Conservation (phyloP, 495 filamentous ascomycete genomes). For the Xylaria acuta region DNA sequence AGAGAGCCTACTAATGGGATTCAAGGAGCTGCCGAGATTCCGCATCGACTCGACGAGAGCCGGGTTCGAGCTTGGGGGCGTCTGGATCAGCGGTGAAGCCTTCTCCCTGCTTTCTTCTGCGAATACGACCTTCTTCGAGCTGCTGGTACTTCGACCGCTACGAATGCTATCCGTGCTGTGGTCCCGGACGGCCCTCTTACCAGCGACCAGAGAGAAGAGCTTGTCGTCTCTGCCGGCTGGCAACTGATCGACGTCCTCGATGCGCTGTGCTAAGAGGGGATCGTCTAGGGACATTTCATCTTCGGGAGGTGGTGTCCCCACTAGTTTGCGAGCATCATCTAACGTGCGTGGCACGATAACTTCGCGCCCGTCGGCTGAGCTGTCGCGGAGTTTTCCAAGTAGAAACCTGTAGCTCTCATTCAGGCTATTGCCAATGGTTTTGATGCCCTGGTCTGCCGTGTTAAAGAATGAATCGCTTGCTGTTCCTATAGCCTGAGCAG, state of each 20-base stretch:
- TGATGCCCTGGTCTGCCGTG: constrained; percentile 88
- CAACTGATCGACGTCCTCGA: constrained; percentile 42
- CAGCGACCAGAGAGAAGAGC: constrained; percentile 67
- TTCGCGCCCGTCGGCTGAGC: constrained; percentile 52
- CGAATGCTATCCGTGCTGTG: constrained; percentile 77
- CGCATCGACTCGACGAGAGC: constrained; percentile 80
- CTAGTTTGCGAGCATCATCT: constrained; percentile 87
- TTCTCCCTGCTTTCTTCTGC: constrained; percentile 48
- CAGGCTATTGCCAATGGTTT: constrained; percentile 85
- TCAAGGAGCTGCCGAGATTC: constrained; percentile 81
- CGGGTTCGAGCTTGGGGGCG: constrained; percentile 54
- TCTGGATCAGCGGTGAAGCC: constrained; percentile 32
- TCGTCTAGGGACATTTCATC: constrained; percentile 61
- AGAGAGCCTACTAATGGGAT: constrained; percentile 79
- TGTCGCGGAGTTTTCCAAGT: constrained; percentile 85
- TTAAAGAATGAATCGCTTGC: constrained; percentile 83
- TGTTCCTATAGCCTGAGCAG: constrained; percentile 77
- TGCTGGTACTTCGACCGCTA: constrained; percentile 61
- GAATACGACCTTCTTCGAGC: constrained; percentile 58
- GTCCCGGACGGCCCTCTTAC: constrained; percentile 66
- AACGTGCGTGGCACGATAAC: constrained; percentile 81
- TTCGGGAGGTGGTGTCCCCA: constrained; percentile 68
- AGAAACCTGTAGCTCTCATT: constrained; percentile 94
- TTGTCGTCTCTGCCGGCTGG: constrained; percentile 59
- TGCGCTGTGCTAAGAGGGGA: constrained; percentile 52